phyloP scores from a whole-genome alignment of 352 stramenopile species.

The Phytophthora sp. region DNA sequence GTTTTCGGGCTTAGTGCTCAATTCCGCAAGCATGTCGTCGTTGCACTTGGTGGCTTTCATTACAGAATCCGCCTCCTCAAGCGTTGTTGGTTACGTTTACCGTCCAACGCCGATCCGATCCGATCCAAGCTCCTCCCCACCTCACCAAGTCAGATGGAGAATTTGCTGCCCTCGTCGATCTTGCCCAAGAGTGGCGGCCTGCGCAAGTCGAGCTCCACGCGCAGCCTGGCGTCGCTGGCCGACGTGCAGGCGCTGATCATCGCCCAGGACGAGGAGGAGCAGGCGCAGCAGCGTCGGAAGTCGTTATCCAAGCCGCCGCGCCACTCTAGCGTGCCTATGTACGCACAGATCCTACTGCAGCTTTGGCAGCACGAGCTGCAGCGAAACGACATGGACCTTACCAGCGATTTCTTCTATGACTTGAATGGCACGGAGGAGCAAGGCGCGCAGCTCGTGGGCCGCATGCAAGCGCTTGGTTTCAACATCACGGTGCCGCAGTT shows the following conservation, averaged over 20 bases:
- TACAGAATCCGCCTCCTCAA: constrained; percentile 32
- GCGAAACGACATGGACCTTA: constrained; percentile 62
- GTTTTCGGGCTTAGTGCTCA: constrained; percentile 11
- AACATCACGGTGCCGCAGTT: constrained; percentile 70
- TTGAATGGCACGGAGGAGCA: constrained; percentile 65
- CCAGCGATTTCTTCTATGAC: constrained; percentile 74
- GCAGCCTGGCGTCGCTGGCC: constrained; percentile 47
- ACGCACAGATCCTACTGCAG: constrained; percentile 66
- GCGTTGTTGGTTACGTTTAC: constrained; percentile 1
- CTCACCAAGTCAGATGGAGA: constrained; percentile 41
- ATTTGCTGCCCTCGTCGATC: constrained; percentile 34
- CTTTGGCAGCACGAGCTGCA: constrained; percentile 72
- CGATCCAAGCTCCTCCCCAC: constrained; percentile 1
- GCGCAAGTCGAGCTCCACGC: constrained; percentile 66
- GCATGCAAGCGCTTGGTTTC: constrained; percentile 72
- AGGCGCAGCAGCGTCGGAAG: constrained; percentile 45
- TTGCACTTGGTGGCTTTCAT: constrained; percentile 39
- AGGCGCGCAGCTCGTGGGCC: constrained; percentile 56
- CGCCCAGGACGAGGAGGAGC: constrained; percentile 53
- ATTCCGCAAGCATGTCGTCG: constrained; percentile 36
- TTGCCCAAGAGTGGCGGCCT: constrained; percentile 38
- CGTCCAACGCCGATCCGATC: constrained; percentile 2
- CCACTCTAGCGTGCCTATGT: constrained; percentile 70
- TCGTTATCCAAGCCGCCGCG: constrained; percentile 65
- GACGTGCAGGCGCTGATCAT: constrained; percentile 51